Conservation (phyloP, 768 basidiomycete genomes). For the Hydnomerulius pinastri region DNA sequence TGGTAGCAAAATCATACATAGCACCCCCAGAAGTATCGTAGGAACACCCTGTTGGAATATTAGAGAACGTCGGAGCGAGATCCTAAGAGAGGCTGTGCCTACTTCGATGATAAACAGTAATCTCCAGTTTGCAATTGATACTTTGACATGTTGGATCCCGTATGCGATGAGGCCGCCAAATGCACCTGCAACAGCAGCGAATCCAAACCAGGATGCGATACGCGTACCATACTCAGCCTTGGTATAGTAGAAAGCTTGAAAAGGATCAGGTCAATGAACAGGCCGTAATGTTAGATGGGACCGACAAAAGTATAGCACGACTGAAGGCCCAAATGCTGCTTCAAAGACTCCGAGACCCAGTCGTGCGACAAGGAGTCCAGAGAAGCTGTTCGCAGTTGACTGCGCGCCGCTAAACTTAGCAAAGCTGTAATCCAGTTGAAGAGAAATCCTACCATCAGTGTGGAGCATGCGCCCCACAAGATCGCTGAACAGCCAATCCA, state of each 20-base stretch:
- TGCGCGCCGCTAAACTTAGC: conserved; percentile 8
- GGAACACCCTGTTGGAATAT: conserved; percentile 55
- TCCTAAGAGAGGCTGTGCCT: not conserved
- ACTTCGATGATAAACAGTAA: conserved; percentile 33
- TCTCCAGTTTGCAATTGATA: conserved; percentile 44
- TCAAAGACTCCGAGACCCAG: conserved; percentile 36
- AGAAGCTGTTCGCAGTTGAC: conserved; percentile 29
- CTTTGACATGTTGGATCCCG: conserved; percentile 45
- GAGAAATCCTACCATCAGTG: conserved; percentile 55
- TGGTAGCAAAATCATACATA: conserved; percentile 33
- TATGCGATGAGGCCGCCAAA: conserved; percentile 59
- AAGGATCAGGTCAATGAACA: conserved; percentile 17
- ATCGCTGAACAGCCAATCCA: conserved; percentile 72
- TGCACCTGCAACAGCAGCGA: conserved; percentile 57
- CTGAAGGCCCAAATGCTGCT: conserved; percentile 34
- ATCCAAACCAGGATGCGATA: conserved; percentile 54
- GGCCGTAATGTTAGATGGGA: not conserved
- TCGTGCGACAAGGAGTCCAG: conserved; percentile 30
- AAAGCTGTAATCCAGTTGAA: not conserved
- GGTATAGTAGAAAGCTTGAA: conserved; percentile 50
- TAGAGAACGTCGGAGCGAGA: not conserved
- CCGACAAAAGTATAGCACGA: conserved; percentile 34
- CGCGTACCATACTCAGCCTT: conserved; percentile 48
- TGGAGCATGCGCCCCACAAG: conserved; percentile 74
- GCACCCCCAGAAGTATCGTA: conserved; percentile 27